Conservation (phyloP, 805 yeast species). For the Yarrowia sp. region DNA sequence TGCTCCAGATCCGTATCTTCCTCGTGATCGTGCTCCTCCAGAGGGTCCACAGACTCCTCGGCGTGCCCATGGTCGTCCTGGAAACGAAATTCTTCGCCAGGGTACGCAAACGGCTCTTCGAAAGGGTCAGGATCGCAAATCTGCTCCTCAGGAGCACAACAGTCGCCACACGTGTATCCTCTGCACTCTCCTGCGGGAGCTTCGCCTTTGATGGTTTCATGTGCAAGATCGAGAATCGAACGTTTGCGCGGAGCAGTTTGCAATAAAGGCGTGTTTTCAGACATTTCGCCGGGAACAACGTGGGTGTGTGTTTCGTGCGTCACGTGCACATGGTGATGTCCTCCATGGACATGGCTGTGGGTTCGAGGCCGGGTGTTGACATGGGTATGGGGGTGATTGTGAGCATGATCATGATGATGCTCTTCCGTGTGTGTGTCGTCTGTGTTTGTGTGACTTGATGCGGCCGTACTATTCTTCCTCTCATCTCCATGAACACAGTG, state of each 20-base stretch:
- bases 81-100: constrained; percentile 26
- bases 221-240: constrained; percentile 14
- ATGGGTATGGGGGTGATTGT: background rate
- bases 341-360: background rate
- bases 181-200: constrained; percentile 21
- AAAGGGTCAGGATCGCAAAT: constrained; percentile 29
- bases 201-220: constrained; percentile 11
- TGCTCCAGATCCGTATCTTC: constrained; percentile 40
- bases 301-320: constrained; percentile 10
- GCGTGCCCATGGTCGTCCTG: constrained; percentile 31
- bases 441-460: background rate
- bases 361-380: background rate
- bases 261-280: constrained; percentile 8
- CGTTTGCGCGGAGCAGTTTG: constrained; percentile 3
- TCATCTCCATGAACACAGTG: constrained; percentile 73
- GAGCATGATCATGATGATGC: background rate
- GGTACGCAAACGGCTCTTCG: constrained; percentile 28
- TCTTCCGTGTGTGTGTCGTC: background rate
- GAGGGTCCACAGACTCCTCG: constrained; percentile 22
- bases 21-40: constrained; percentile 26
- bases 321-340: background rate
- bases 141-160: constrained; percentile 10
- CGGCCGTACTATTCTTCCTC: background rate
- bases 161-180: constrained; percentile 23
- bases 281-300: background rate